phyloP scores from a whole-genome alignment of 371 early-diverging fungal species.

The Mucor circinelloides region DNA sequence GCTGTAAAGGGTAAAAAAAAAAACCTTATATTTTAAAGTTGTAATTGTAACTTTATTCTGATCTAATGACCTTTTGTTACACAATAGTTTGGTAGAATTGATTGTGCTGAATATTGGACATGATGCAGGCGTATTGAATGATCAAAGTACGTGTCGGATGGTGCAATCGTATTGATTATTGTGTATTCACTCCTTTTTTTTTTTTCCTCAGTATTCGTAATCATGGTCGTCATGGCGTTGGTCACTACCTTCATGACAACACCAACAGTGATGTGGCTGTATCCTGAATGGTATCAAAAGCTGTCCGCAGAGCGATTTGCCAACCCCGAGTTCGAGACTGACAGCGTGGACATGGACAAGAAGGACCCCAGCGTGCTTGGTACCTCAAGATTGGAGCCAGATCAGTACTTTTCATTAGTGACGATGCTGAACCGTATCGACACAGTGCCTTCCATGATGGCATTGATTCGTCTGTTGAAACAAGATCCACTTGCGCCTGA shows the following conservation, averaged over 20 bases:
- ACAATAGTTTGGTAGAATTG: constrained; percentile 78
- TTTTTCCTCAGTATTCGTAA: constrained; percentile 68
- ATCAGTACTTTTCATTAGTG: constrained; percentile 33
- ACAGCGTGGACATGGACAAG: not conserved
- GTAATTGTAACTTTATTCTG: constrained; percentile 7
- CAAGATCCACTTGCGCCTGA: constrained; percentile 4
- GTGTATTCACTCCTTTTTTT: not conserved
- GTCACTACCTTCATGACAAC: constrained; percentile 82
- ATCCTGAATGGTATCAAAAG: constrained; percentile 61
- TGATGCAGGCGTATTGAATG: constrained; percentile 81
- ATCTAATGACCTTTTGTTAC: constrained; percentile 24
- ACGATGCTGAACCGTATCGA: constrained; percentile 69
- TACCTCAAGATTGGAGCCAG: not conserved
- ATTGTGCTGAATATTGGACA: constrained; percentile 93
- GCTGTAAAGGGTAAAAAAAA: constrained; percentile 79
- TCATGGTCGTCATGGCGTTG: constrained; percentile 90
- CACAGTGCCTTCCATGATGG: constrained; percentile 74
- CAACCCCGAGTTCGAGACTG: not conserved
- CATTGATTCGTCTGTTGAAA: constrained; percentile 63
- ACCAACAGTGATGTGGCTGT: constrained; percentile 59
- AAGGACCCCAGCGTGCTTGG: not conserved
- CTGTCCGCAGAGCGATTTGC: constrained; percentile 24
- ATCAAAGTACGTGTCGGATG: constrained; percentile 35
- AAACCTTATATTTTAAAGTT: not conserved
- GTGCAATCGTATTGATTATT: not conserved